These are phyloP conservation scores for Amesomyces nigricolor DNA, from an alignment of 2,329 filamentous ascomycete genomes.

Conservation along the genomic window DNA sequence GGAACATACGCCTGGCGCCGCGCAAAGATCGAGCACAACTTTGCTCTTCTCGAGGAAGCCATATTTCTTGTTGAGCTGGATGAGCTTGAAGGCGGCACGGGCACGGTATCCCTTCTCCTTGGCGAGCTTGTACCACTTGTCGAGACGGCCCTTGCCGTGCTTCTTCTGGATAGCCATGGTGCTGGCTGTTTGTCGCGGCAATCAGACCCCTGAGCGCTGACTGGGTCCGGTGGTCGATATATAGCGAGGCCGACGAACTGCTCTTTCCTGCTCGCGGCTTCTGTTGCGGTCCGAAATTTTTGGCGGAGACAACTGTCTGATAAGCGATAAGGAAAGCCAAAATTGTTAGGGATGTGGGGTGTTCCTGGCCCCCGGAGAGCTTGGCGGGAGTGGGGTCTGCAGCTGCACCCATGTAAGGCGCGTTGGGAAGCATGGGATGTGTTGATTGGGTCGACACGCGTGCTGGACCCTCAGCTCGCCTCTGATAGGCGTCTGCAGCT, in stretches of 20 bases:
- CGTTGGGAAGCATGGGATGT: slow-evolving; percentile 14
- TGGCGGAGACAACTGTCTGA: slow-evolving; percentile 19
- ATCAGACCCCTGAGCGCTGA: slow-evolving; percentile 4
- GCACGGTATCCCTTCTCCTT: slow-evolving; percentile 98
- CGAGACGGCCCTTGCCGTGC: slow-evolving; percentile 94
- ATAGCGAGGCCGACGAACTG: not conserved
- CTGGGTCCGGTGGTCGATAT: not conserved
- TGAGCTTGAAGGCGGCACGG: slow-evolving; percentile 93
- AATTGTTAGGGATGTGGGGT: slow-evolving; percentile 1
- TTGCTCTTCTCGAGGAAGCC: slow-evolving; percentile 95
- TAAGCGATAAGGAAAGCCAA: slow-evolving; percentile 27
- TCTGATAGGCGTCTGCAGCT: slow-evolving; percentile 12
- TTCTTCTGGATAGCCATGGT: slow-evolving; percentile 96
- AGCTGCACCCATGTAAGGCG: slow-evolving; percentile 7
- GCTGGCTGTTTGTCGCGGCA: slow-evolving; percentile 5
- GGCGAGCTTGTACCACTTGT: slow-evolving; percentile 98
- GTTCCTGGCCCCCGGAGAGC: not conserved
- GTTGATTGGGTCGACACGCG: slow-evolving; percentile 24
- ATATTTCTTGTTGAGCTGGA: slow-evolving; percentile 99
- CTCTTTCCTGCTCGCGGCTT: not conserved
- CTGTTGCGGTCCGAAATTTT: slow-evolving; percentile 19
- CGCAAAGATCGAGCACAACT: slow-evolving; percentile 94
- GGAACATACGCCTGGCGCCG: slow-evolving; percentile 74
- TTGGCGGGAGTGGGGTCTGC: not conserved
- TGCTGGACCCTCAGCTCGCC: slow-evolving; percentile 1